Base-by-base conservation (phyloP, 208 protist genomes). In the Phytomonas sp. region DNA sequence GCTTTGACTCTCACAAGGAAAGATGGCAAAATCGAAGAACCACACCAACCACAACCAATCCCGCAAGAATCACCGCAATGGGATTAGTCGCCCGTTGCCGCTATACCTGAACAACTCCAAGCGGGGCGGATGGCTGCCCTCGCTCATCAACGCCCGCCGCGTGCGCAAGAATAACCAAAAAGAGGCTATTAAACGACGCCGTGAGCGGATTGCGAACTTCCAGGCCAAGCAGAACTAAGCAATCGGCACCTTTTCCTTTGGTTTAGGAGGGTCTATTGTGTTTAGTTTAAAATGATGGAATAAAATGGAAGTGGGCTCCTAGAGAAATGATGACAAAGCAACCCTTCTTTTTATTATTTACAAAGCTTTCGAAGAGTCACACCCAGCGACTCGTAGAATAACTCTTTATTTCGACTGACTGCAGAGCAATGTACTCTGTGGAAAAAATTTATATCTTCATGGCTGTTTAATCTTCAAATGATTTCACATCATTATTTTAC, bases 41-140 rank as follows among this genome's bases (percentile, higher is more conserved):
- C 91, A 96, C 86, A 96, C 91, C 6, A 96, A 96, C 84, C 91
- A 96, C 86, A 96, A 96, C 84, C 89, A 96, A 82, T 94, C 87
- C 76, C 77, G 78, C 73, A 96, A 96, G 88, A 93, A 93, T 77
- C 91, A 96, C 86, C 82, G 87, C 77, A 96, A 96, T 79, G 91
- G 91, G 69, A 94, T 96, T 75, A 93, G 93, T 78, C 78, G 77
- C 71, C 77, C 91, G 71, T 68, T 92, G 75, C 87, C 87, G 60
- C 40, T 87, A 62, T 77, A 78, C 73, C 69, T 92, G 70, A 75
- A 86, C 81, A 94, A 94, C 80, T 90, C 87, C 74, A 74, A 83
- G 79, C 87, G 89, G 52, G 89, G 89, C 66, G 65, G 72, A 52
- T 95, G 89, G 89, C 82, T 93, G 29, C 89, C 89, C 30, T 80